phyloP scores from a whole-genome alignment of 2,329 filamentous ascomycete genomes.

The Sclerotinia glacialis region DNA sequence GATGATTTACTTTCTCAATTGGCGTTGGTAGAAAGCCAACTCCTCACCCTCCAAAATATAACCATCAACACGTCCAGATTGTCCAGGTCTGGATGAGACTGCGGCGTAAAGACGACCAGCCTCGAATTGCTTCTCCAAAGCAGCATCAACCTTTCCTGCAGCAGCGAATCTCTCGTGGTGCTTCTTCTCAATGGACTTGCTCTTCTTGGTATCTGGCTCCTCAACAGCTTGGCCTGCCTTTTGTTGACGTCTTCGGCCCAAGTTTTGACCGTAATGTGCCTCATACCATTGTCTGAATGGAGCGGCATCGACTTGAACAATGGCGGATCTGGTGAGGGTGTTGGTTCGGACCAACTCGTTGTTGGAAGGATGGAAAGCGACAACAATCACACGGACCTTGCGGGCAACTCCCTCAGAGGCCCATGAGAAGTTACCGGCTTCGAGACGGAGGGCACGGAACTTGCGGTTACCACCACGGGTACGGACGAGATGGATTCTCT shows the following conservation, averaged over 20 bases:
- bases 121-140: slow-evolving; percentile 99
- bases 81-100: slow-evolving; percentile 87
- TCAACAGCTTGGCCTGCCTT: slow-evolving; percentile 53
- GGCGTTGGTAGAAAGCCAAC: slow-evolving; percentile 99
- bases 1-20: slow-evolving; percentile 87
- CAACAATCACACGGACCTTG: slow-evolving; percentile 98
- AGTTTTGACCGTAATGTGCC: slow-evolving; percentile 91
- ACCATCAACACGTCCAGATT: slow-evolving; percentile 94
- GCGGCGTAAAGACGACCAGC: slow-evolving; percentile 96
- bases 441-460: slow-evolving; percentile 98
- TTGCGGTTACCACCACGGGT: slow-evolving; percentile 99
- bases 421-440: slow-evolving; percentile 99
- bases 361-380: slow-evolving; percentile 99
- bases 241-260: slow-evolving; percentile 89
- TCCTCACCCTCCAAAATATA: slow-evolving; percentile 99
- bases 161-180: slow-evolving; percentile 81
- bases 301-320: slow-evolving; percentile 97
- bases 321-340: slow-evolving; percentile 98
- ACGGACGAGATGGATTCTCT: slow-evolving; percentile 95
- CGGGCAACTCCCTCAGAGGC: slow-evolving; percentile 95
- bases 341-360: slow-evolving; percentile 99
- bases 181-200: slow-evolving; percentile 94
- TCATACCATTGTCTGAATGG: slow-evolving; percentile 99
- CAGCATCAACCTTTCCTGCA: slow-evolving; percentile 85
- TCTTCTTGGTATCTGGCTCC: slow-evolving; percentile 74